Percentiles rank a stretch among this genome's conserved stretches.
phyloP scores from a whole-genome alignment of 495 filamentous ascomycete genomes.

The Pseudomonodictys pantanalensis region DNA sequence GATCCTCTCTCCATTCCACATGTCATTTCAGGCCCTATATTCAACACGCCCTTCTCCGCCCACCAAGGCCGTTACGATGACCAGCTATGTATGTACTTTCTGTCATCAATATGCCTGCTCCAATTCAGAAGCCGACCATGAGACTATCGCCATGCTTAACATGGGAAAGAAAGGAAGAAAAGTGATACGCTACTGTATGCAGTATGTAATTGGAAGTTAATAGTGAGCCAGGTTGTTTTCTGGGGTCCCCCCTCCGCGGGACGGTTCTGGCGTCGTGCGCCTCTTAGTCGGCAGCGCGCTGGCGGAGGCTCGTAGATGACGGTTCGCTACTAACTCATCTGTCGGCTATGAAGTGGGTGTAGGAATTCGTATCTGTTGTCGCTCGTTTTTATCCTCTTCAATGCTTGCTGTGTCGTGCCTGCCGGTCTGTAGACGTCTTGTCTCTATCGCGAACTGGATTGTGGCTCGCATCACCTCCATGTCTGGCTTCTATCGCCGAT shows the following conservation, averaged over 20 bases:
- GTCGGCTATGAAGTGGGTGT: background rate
- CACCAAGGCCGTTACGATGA: too few relatives aligned
- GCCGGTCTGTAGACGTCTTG: background rate
- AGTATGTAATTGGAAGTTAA: slow-evolving; percentile 1
- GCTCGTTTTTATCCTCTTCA: background rate
- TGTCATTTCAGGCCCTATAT: too few relatives aligned
- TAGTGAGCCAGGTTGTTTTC: slow-evolving; percentile 7
- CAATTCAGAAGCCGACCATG: slow-evolving; percentile 24
- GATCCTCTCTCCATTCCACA: too few relatives aligned
- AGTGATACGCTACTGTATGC: slow-evolving; percentile 10
- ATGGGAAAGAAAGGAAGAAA: slow-evolving; percentile 28
- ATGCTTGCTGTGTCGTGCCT: background rate
- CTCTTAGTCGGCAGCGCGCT: slow-evolving; percentile 29
- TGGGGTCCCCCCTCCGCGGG: slow-evolving; percentile 16
- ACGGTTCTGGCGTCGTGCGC: slow-evolving; percentile 24
- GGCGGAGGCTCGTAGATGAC: slow-evolving; percentile 13
- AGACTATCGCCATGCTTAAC: slow-evolving; percentile 30
- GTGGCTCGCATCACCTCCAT: background rate
- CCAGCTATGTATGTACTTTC: too few relatives aligned
- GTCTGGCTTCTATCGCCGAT: background rate
- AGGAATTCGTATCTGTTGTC: background rate
- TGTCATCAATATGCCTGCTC: too few relatives aligned
- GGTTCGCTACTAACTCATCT: slow-evolving; percentile 1
- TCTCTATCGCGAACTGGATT: background rate
- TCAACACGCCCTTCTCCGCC: too few relatives aligned